phyloP scores from a whole-genome alignment of 2,329 filamentous ascomycete species.

The Cadophora gregata region DNA sequence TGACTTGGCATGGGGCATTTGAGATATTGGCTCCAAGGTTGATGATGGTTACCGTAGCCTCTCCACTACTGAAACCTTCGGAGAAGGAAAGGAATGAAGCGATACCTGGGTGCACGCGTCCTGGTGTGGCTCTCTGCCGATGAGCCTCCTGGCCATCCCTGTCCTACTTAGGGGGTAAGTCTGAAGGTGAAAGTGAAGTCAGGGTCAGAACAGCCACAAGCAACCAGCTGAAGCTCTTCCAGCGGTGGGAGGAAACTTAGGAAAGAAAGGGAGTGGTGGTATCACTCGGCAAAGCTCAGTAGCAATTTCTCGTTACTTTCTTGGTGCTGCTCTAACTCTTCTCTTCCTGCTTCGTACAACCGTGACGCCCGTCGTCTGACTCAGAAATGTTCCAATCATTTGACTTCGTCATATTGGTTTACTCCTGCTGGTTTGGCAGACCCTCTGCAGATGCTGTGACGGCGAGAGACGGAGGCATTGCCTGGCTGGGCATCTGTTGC shows the following conservation, averaged over 20 bases:
- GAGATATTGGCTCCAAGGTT: slow-evolving; percentile 14
- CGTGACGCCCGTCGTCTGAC: slow-evolving; percentile 8
- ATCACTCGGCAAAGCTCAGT: neutral
- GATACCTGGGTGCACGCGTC: slow-evolving; percentile 12
- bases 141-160: slow-evolving; percentile 19
- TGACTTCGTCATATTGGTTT: slow-evolving; percentile 16
- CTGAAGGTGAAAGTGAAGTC: neutral
- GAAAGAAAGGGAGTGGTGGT: slow-evolving; percentile 23
- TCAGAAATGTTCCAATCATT: slow-evolving; percentile 13
- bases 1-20: slow-evolving; percentile 1
- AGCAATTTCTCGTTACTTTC: neutral
- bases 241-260: slow-evolving; percentile 5
- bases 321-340: slow-evolving; percentile 1
- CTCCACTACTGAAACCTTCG: neutral
- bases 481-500: neutral
- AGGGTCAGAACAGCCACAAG: slow-evolving; percentile 14
- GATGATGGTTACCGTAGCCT: slow-evolving; percentile 2
- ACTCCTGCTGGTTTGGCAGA: neutral
- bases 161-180: neutral
- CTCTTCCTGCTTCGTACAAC: neutral
- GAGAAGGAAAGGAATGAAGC: neutral
- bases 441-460: neutral
- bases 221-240: slow-evolving; percentile 17
- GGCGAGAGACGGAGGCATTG: neutral
- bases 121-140: slow-evolving; percentile 16